Evolutionary conservation across 805 yeast species (phyloP).

Genomic region (Kregervanrija pseudodelftensis): DNA sequence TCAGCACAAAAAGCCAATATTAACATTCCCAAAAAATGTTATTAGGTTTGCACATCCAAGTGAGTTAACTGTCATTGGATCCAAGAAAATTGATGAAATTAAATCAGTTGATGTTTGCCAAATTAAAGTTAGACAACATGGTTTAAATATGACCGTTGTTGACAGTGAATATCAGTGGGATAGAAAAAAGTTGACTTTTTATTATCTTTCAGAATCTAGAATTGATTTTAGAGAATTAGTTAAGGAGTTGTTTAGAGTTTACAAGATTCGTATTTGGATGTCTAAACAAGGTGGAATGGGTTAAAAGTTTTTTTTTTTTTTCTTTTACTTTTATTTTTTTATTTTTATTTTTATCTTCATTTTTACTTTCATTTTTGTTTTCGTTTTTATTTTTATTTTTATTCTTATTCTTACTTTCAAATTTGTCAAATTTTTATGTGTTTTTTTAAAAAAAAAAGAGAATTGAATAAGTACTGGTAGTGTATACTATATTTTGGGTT

Average conservation of each 20-base stretch:
- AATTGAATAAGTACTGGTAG: too few species aligned
- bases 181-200: conserved; percentile 71
- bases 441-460: too few species aligned
- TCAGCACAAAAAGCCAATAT: conserved; percentile 32
- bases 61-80: conserved; percentile 52
- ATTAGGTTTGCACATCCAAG: conserved; percentile 53
- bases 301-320: not conserved
- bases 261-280: conserved; percentile 85
- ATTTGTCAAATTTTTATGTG: too few species aligned
- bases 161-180: conserved; percentile 88
- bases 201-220: conserved; percentile 54
- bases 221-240: conserved; percentile 76
- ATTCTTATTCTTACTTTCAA: not conserved
- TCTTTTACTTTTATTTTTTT: not conserved
- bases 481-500: too few species aligned
- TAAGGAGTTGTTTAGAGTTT: conserved; percentile 63
- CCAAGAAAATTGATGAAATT: conserved; percentile 61
- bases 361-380: not conserved
- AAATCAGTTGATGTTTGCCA: conserved; percentile 58
- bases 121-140: conserved; percentile 44
- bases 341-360: not conserved
- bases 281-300: conserved; percentile 32
- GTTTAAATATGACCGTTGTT: conserved; percentile 49
- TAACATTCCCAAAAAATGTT: conserved; percentile 63
- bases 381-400: not conserved